Base-by-base conservation (phyloP, 495 filamentous ascomycete species). In the Monascus purpureus region DNA sequence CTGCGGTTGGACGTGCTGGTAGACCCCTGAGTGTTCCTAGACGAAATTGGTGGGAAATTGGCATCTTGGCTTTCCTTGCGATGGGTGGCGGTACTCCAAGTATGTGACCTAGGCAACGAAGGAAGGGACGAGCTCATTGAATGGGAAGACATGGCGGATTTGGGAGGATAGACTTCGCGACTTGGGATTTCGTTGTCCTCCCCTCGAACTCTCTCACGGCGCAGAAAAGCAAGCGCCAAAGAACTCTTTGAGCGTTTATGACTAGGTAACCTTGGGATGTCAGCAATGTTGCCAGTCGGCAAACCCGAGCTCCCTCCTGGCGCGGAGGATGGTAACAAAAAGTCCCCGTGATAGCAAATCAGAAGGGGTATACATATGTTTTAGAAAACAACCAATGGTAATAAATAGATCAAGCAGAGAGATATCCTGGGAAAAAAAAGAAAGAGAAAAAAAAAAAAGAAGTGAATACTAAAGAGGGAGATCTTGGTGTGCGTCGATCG, bases 181-280 rank as follows among this genome's bases (percentile, higher is more conserved):
- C 35, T 31, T 14, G 28, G 29, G 14, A 49, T 46, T 17, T 57
- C 53, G 12, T 52, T 48, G 8, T 57, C 50, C 17, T 61, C 55
- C 9, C 37, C 35, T 36, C 51, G 66, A 11, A 59, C 59, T 40
- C 59, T 65, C 25, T 68, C 69, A 29, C 68, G 63, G 41, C 61
- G 56, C 13, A 72, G 50, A 17, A 72, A 47, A 29, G 69, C 57
- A 34, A 64, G 60, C 32, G 68, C 66, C 39, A 70, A 39, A 17
- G 58, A 50, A 41, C 67, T 68, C 37, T 58, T 66, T 24, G 68
- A 69, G 41, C 67, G 66, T 49, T 66, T 71, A 41, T 70, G 68
- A 37, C 65, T 69, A 43, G 13, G 35, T 23, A 35, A 40, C 19
- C 30, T 24, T 16, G 39, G 29, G 40, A 50, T 52, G 31, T 55